A percentile compares a stretch with the other conserved stretches of the same genome.
phyloP scores from a whole-genome alignment of 2,329 filamentous ascomycete species.

The Chrysosphaeria jannelii region DNA sequence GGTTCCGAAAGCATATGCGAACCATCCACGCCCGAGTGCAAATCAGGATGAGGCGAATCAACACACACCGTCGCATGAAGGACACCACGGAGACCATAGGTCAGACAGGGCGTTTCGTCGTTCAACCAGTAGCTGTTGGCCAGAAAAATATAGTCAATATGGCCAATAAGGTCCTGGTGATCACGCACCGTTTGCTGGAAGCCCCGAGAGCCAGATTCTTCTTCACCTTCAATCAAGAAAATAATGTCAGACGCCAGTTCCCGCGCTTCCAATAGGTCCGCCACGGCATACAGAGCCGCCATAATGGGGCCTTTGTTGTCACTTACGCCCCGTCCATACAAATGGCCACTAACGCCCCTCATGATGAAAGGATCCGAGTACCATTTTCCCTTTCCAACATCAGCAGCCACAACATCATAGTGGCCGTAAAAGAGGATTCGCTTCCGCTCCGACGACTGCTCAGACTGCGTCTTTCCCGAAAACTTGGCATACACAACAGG shows the following conservation, averaged over 20 bases:
- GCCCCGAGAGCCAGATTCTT: slow-evolving; percentile 76
- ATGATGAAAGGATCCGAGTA: slow-evolving; percentile 67
- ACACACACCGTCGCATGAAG: slow-evolving; percentile 79
- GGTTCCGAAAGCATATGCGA: slow-evolving; percentile 75
- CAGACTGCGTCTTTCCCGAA: slow-evolving; percentile 32
- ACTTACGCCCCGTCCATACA: slow-evolving; percentile 86
- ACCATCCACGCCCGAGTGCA: slow-evolving; percentile 91
- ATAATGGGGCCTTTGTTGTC: slow-evolving; percentile 95
- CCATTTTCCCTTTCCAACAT: slow-evolving; percentile 61
- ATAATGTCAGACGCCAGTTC: slow-evolving; percentile 62
- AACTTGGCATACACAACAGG: slow-evolving; percentile 87
- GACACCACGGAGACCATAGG: slow-evolving; percentile 77
- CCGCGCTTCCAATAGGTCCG: slow-evolving; percentile 65
- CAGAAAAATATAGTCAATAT: slow-evolving; percentile 77
- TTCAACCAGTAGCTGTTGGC: slow-evolving; percentile 98
- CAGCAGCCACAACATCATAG: slow-evolving; percentile 86
- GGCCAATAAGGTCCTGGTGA: slow-evolving; percentile 60
- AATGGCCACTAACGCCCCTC: slow-evolving; percentile 64
- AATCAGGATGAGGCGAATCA: slow-evolving; percentile 58
- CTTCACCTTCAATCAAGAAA: slow-evolving; percentile 88
- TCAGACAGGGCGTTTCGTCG: slow-evolving; percentile 81
- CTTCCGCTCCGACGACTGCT: slow-evolving; percentile 26
- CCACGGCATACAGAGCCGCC: slow-evolving; percentile 76
- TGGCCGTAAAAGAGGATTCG: slow-evolving; percentile 92
- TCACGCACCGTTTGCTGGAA: slow-evolving; percentile 58